These are phyloP conservation scores for Tuctoria greenei DNA, from an alignment of 176 grass and related monocot species.

Conservation along the genomic window DNA sequence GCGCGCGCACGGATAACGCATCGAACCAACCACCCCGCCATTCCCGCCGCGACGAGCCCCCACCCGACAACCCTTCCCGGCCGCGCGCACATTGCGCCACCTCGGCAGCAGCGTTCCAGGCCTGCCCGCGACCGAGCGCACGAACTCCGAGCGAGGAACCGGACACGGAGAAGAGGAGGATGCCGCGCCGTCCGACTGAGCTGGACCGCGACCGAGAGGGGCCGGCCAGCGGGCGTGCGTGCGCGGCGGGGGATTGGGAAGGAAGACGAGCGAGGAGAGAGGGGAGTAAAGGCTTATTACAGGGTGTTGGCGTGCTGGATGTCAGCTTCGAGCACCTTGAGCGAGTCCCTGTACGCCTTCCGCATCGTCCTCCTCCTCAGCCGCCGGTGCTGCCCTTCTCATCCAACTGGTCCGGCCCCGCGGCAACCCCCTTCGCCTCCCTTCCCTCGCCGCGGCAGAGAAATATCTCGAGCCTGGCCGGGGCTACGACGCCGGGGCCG, in stretches of 20 bases:
- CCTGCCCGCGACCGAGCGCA: background rate
- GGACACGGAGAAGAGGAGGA: background rate
- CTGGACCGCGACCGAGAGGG: background rate
- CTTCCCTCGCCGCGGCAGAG: background rate
- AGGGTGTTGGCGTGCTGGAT: constrained; percentile 89
- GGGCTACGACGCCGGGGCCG: background rate
- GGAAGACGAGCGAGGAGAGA: background rate
- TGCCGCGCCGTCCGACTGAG: background rate
- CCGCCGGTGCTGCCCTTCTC: constrained; percentile 36
- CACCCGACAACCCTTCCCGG: background rate
- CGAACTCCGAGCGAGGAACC: background rate
- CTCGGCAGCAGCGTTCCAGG: background rate
- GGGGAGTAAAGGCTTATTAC: constrained; percentile 48
- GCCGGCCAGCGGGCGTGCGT: too few relatives aligned
- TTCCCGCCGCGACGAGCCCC: constrained; percentile 1
- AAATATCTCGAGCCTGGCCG: background rate
- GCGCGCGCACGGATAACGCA: constrained; percentile 18
- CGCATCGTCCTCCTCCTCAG: constrained; percentile 42
- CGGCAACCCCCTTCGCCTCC: background rate
- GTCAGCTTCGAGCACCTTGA: constrained; percentile 96
- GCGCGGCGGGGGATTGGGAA: background rate
- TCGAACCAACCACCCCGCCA: background rate
- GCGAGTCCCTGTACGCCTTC: constrained; percentile 87
- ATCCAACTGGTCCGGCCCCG: constrained; percentile 32
- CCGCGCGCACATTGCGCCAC: constrained; percentile 19